Conservation (phyloP, 1,284 basidiomycete species). For the Apiotrichum mycotoxinovorans region DNA sequence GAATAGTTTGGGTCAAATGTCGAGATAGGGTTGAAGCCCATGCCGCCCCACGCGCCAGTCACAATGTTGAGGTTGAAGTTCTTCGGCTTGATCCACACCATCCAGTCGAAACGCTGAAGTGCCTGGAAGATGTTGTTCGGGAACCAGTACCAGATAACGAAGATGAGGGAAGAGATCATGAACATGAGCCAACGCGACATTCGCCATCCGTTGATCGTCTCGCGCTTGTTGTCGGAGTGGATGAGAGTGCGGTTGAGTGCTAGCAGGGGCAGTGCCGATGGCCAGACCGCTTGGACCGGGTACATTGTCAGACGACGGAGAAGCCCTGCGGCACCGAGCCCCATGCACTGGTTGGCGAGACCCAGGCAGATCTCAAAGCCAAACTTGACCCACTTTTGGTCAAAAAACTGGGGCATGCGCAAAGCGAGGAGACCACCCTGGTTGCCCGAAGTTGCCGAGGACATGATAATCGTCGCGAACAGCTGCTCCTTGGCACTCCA, state of each 20-base stretch:
- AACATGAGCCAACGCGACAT: not conserved
- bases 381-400: slow-evolving; percentile 4
- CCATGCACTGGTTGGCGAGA: slow-evolving; percentile 7
- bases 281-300: slow-evolving; percentile 15
- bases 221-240: slow-evolving; percentile 3
- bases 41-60: slow-evolving; percentile 23
- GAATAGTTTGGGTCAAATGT: slow-evolving; percentile 30
- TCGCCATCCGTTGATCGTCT: not conserved
- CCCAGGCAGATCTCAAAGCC: slow-evolving; percentile 7
- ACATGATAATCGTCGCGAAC: slow-evolving; percentile 3
- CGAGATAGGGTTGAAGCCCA: slow-evolving; percentile 37
- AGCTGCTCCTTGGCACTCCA: slow-evolving; percentile 30
- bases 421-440: not conserved
- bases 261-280: slow-evolving; percentile 5
- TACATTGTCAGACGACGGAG: slow-evolving; percentile 14
- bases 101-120: slow-evolving; percentile 57
- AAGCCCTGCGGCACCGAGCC: slow-evolving; percentile 9
- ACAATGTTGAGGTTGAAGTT: slow-evolving; percentile 16
- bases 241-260: slow-evolving; percentile 11
- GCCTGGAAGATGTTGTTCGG: slow-evolving; percentile 46
- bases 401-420: slow-evolving; percentile 3
- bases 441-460: not conserved
- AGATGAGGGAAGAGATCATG: not conserved
- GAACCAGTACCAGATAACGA: slow-evolving; percentile 38
- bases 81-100: slow-evolving; percentile 55